Percentiles rank a stretch among this genome's conserved stretches.
Conservation (phyloP, 129 eudicot genomes). For the Daucus carota region DH1_v3.0 NC_030385.2:45078501-45079000, state of each 20-base stretch:
- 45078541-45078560: too few relatives aligned
- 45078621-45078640: background rate
- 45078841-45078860: too few relatives aligned
- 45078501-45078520: too few relatives aligned
- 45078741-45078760: too few relatives aligned
- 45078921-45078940: slow-evolving; percentile 65
- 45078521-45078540: too few relatives aligned
- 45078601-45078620: too few relatives aligned
- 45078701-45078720: background rate
- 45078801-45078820: too few relatives aligned
- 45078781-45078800: too few relatives aligned
- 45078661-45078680: background rate
- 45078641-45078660: background rate
- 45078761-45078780: too few relatives aligned
- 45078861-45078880: background rate
- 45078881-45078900: slow-evolving; percentile 31
- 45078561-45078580: too few relatives aligned
- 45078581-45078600: too few relatives aligned
- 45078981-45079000: slow-evolving; percentile 89
- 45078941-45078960: slow-evolving; percentile 82
- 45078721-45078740: background rate
- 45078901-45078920: slow-evolving; percentile 20
- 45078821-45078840: too few relatives aligned
- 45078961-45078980: slow-evolving; percentile 90
- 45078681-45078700: background rate